Evolutionary conservation across 78 protist genomes (phyloP).

Genomic region (Cavenderia fasciculata): DNA sequence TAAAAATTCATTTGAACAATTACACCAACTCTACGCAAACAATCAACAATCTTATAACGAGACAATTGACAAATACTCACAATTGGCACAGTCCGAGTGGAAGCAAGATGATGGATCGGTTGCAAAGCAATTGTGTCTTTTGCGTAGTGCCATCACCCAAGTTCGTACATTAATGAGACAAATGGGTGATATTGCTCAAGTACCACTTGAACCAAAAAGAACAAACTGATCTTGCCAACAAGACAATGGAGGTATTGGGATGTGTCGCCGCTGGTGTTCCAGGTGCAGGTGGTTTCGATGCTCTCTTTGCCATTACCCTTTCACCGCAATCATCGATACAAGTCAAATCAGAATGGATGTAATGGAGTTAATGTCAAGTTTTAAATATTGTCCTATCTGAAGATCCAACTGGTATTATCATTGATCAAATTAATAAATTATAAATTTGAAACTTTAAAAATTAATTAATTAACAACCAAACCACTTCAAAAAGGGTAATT

Average conservation of each 20-base stretch:
- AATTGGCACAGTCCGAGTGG: slow-evolving; percentile 1
- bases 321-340: background rate
- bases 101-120: background rate
- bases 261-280: slow-evolving; percentile 86
- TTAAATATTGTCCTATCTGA: slow-evolving; percentile 39
- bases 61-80: background rate
- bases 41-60: background rate
- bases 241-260: slow-evolving; percentile 66
- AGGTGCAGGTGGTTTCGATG: slow-evolving; percentile 92
- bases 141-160: slow-evolving; percentile 2
- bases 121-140: background rate
- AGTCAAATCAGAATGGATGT: slow-evolving; percentile 56
- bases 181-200: slow-evolving; percentile 78
- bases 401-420: slow-evolving; percentile 38
- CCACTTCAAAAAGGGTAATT: no score
- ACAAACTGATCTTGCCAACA: slow-evolving; percentile 78
- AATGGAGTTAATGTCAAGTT: slow-evolving; percentile 48
- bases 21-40: background rate
- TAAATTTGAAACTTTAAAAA: no score
- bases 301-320: slow-evolving; percentile 84
- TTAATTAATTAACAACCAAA: no score
- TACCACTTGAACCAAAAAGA: slow-evolving; percentile 85
- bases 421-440: no score
- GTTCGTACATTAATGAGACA: slow-evolving; percentile 53
- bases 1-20: slow-evolving; percentile 12